Evolutionary conservation across 106 monocot species (phyloP), one percentile per base, ranked within the genome.

Genomic region (Ottelia alismoides): DNA sequence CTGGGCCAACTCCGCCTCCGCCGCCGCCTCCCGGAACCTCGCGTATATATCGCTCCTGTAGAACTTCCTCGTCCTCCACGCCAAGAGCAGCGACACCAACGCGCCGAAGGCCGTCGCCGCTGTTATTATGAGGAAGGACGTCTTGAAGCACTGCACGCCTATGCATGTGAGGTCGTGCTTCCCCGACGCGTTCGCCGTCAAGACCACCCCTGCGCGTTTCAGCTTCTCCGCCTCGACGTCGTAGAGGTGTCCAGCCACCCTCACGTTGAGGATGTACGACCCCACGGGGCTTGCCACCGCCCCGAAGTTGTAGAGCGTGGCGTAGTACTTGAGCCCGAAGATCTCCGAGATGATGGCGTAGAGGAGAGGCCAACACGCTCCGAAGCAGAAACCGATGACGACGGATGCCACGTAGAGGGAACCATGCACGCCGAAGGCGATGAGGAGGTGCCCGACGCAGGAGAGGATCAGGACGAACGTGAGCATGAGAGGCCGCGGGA

Each of bases 321-420:
- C 78, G 69, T 78, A 92, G 66, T 85, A 81, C 65, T 82, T 85
- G 26, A 92, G 66, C 11, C 91, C 91, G 54, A 92, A 92, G 16
- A 92, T 27, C 65, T 92, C 90, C 16, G 91, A 92, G n/a, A 85
- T 85, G 49, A 92, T 81, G n/a, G 84, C 75, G 52, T 71, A 75
- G 31, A 85, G 47, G 20, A 92, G 31, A 2, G 85, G 81, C 78
- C 68, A 70, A 62, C 81, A 78, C 2, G 82, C 85, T 3, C 92
- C 92, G 48, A 79, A 79, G 59, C 82, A 92, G 56, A 85, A 92
- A 0, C 92, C 92, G 20, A 82, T 76, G 52, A 92, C 56, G 43
- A 85, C 70, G 25, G 85, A 85, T 1, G 85, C 75, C n/a, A 71
- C 20, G 65, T 92, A 92, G 20, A 92, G 76, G 1, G 72, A 81